Evolutionary conservation across 306 rosid genomes (phyloP).

Genomic region (Datisca glomerata): DNA sequence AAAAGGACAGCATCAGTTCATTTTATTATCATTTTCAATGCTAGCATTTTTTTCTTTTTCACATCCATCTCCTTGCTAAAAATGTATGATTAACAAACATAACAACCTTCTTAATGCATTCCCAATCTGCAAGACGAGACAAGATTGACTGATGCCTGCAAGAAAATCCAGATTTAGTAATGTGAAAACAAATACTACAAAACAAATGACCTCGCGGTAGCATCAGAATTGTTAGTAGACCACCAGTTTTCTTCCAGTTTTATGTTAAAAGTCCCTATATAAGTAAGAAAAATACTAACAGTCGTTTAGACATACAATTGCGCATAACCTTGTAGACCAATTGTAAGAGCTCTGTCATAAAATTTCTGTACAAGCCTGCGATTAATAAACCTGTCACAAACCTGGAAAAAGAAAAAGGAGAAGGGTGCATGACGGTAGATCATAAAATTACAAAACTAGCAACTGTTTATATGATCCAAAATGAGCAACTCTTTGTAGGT

Average conservation of each 20-base stretch:
- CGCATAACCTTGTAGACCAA: conserved; percentile 88
- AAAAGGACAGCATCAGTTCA: no score
- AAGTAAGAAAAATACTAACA: no score
- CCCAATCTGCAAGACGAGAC: conserved; percentile 93
- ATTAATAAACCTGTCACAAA: conserved; percentile 81
- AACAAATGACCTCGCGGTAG: background rate
- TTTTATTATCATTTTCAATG: no score
- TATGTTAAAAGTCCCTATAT: background rate
- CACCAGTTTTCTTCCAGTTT: no score
- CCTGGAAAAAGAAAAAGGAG: conserved; percentile 32
- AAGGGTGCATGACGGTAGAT: conserved; percentile 10
- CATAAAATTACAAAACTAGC: conserved; percentile 5
- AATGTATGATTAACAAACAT: conserved; percentile 6
- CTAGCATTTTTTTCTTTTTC: background rate
- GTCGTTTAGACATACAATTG: conserved; percentile 46
- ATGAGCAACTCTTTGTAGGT: no score
- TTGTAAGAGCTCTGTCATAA: conserved; percentile 77
- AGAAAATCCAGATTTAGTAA: conserved; percentile 4
- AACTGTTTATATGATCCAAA: no score
- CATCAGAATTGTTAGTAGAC: no score
- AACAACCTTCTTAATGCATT: conserved; percentile 67
- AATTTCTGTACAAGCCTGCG: conserved; percentile 74
- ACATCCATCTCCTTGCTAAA: background rate
- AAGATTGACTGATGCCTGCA: conserved; percentile 83
- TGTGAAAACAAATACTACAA: background rate